phyloP scores from a whole-genome alignment of 345 rosid species.

The Eucalyptus curtisii region DNA sequence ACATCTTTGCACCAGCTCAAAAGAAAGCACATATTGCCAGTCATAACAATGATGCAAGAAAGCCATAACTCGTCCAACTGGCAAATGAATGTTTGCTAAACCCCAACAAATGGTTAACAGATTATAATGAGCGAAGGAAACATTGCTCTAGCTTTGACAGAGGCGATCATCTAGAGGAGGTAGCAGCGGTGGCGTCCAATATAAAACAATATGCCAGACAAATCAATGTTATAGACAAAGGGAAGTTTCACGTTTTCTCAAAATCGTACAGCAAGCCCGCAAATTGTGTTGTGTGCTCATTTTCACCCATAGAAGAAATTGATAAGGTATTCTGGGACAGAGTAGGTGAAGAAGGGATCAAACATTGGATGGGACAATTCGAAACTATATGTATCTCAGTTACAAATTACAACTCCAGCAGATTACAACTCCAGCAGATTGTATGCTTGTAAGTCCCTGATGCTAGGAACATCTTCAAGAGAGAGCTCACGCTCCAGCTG shows the following conservation, averaged over 20 bases:
- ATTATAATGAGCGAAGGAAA: background rate
- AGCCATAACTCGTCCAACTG: background rate
- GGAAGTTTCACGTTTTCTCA: background rate
- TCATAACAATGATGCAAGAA: background rate
- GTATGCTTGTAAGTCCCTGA: constrained; percentile 66
- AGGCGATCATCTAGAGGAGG: background rate
- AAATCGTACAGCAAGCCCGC: background rate
- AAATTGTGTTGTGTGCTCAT: background rate
- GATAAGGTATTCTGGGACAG: background rate
- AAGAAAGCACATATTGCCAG: background rate
- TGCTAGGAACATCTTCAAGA: constrained; percentile 40
- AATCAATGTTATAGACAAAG: background rate
- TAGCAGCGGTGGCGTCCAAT: background rate
- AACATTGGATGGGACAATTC: background rate
- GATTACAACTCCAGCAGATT: constrained; percentile 33
- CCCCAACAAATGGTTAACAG: background rate
- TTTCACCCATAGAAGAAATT: background rate
- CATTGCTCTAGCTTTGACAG: background rate
- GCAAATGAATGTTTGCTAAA: background rate
- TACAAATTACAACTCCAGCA: constrained; percentile 22
- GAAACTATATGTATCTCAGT: background rate
- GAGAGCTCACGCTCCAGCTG: constrained; percentile 72
- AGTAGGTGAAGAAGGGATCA: background rate
- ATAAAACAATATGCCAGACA: background rate
- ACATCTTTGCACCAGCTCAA: background rate